phyloP scores from a whole-genome alignment of 225 moss, liverwort and hornwort species.

The Bryoerythrophyllum caledonicum region DNA sequence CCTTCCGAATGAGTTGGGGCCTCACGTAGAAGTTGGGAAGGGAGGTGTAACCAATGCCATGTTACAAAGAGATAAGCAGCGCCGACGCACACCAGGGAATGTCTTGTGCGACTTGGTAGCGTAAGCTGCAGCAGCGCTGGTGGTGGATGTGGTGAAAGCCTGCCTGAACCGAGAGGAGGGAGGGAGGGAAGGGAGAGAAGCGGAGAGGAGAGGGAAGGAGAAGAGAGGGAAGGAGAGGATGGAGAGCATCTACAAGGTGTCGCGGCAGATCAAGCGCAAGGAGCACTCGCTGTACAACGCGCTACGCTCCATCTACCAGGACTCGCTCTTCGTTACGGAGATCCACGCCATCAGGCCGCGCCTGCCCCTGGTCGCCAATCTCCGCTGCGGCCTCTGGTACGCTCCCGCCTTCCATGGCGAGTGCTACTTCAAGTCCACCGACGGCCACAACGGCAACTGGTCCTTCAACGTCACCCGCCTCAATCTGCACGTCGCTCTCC shows the following conservation, averaged over 20 bases:
- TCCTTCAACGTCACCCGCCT: slow-evolving; percentile 77
- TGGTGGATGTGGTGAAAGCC: neutral
- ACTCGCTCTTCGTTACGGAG: slow-evolving; percentile 78
- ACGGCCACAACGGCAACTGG: slow-evolving; percentile 97
- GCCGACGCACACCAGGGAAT: neutral
- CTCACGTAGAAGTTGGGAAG: too few relatives aligned
- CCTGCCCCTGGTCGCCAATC: slow-evolving; percentile 80
- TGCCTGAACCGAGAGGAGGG: neutral
- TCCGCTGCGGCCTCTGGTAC: slow-evolving; percentile 86
- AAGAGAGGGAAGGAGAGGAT: neutral
- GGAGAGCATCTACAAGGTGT: slow-evolving; percentile 84
- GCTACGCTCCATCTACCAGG: slow-evolving; percentile 79
- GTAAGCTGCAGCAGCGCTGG: neutral
- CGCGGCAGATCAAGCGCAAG: slow-evolving; percentile 61
- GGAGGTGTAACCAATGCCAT: too few relatives aligned
- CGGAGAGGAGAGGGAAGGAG: neutral
- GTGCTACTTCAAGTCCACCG: slow-evolving; percentile 98
- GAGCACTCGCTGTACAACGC: slow-evolving; percentile 84
- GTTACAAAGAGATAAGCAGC: neutral
- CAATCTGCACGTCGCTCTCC: slow-evolving; percentile 73
- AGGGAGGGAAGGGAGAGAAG: neutral
- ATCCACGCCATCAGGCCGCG: slow-evolving; percentile 62
- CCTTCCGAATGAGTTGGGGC: too few relatives aligned
- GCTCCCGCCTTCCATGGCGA: slow-evolving; percentile 56
- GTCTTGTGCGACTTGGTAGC: neutral